Base-by-base conservation (phyloP, 805 yeast species). In the Saccharomycopsis lassenensis region DNA sequence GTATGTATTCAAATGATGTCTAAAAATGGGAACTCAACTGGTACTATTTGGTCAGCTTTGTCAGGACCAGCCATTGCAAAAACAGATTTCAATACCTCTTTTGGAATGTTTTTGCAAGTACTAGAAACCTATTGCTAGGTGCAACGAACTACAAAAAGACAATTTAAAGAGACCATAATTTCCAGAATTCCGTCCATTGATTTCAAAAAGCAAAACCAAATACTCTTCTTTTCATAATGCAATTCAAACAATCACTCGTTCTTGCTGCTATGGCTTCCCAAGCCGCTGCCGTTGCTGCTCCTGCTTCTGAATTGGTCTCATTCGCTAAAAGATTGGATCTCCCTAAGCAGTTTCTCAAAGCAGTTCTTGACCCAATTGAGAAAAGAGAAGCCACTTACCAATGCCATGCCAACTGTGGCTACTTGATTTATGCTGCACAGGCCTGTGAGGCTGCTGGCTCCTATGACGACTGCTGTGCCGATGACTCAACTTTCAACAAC, bases 381-480 rank as follows among this genome's bases (percentile, higher is more conserved):
- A 40, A 40, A 24, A 36, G 44, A 36, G 43, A 39, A 4, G 61
- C 60, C 16, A 14, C 55, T 17, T 50, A 55, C 32, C 49, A 39
- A 2, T 57, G 62, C 40, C 61, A 57, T 41, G 50, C 57, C 33
- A 29, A 42, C 16, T 57, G 62, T 52, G 62, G 61, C 41, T 46
- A 48, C 33, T 45, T 56, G 29, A 57, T 57, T 33, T 41, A 50
- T 24, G 53, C 56, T 30, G 61, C 59, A 29, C 45, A 52, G 33
- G 43, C 46, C 18, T 57, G 61, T 46, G 47, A 55, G 10, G 46
- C 51, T 34, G 33, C 33, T 17, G 51, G 46, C 34, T 36, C 47
- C 35, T 47, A 46, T 36, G 43, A 50, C 40, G 39, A 40, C 14
- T 52, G 57, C 43, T 52, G 57, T 45, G 41, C 37, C 14, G 35